Percentiles rank a stretch among this genome's conserved stretches.
Evolutionary conservation across 352 stramenopile species (phyloP).

Genomic region (Pythium biforme): DNA sequence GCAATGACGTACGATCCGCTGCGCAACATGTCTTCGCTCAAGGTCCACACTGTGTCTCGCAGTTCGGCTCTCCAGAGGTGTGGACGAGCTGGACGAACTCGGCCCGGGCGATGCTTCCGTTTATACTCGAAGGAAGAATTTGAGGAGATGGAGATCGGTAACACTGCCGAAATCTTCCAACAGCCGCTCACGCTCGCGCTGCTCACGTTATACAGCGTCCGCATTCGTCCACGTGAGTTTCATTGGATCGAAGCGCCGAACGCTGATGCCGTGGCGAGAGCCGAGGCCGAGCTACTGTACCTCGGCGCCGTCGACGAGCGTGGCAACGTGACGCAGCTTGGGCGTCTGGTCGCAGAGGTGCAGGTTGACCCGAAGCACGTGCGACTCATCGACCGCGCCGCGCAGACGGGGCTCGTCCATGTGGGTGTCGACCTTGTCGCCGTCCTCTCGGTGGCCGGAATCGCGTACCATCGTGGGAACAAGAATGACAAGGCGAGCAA

Average conservation of each 20-base stretch:
- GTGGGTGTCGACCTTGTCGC: conserved; percentile 26
- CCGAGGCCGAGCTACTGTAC: conserved; percentile 22
- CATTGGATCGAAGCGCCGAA: conserved; percentile 27
- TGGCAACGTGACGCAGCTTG: conserved; percentile 21
- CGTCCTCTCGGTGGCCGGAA: conserved; percentile 21
- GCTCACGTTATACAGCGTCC: conserved; percentile 24
- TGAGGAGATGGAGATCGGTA: conserved; percentile 32
- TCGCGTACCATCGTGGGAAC: conserved; percentile 20
- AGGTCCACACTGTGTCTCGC: conserved; percentile 41
- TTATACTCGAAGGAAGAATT: conserved; percentile 30
- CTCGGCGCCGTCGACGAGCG: conserved; percentile 16
- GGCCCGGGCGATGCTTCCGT: conserved; percentile 92
- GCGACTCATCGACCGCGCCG: conserved; percentile 19
- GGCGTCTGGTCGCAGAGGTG: conserved; percentile 18
- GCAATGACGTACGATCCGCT: conserved; percentile 55
- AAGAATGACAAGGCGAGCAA: conserved; percentile 29
- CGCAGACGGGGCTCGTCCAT: conserved; percentile 5
- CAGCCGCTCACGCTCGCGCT: conserved; percentile 26
- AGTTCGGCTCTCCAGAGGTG: conserved; percentile 36
- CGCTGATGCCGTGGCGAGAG: conserved; percentile 16
- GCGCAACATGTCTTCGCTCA: conserved; percentile 50
- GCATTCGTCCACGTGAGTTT: conserved; percentile 21
- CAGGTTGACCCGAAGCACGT: conserved; percentile 27
- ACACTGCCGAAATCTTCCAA: conserved; percentile 27
- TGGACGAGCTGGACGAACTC: conserved; percentile 71